phyloP scores from a whole-genome alignment of 306 rosid species.

The Fragaria ananassa region DNA sequence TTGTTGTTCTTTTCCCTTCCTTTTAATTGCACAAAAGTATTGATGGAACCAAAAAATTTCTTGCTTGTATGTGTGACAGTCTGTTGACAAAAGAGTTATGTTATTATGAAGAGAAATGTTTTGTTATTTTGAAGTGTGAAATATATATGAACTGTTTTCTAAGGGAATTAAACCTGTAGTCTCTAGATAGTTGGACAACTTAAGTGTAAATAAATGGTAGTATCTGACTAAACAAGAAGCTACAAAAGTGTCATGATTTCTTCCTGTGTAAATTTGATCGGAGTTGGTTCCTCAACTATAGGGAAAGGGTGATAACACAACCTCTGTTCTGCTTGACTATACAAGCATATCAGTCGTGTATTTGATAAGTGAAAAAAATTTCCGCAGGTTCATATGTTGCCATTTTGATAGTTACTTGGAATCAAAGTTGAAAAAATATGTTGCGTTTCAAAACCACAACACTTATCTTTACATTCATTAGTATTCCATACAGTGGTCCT shows the following conservation, averaged over 20 bases:
- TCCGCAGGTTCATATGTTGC: background rate
- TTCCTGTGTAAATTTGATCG: background rate
- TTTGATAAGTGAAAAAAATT: background rate
- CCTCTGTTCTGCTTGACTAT: background rate
- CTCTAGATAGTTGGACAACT: background rate
- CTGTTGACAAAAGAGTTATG: background rate
- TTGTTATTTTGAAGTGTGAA: too few relatives aligned
- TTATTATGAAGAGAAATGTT: background rate
- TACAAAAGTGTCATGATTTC: background rate
- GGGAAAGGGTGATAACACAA: background rate
- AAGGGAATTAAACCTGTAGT: background rate
- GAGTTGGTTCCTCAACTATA: background rate
- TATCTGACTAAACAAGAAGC: background rate
- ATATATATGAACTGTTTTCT: background rate
- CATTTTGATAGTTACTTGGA: background rate
- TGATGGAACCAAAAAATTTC: background rate
- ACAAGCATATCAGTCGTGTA: background rate
- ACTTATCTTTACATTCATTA: background rate
- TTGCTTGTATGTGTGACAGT: background rate
- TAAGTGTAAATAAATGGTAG: background rate
- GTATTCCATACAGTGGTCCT: background rate
- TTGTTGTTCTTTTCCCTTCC: background rate
- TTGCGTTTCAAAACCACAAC: background rate
- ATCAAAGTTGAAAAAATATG: background rate
- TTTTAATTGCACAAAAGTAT: background rate